Conservation (phyloP, 306 rosid species). For the Medicago ruthenica region DNA sequence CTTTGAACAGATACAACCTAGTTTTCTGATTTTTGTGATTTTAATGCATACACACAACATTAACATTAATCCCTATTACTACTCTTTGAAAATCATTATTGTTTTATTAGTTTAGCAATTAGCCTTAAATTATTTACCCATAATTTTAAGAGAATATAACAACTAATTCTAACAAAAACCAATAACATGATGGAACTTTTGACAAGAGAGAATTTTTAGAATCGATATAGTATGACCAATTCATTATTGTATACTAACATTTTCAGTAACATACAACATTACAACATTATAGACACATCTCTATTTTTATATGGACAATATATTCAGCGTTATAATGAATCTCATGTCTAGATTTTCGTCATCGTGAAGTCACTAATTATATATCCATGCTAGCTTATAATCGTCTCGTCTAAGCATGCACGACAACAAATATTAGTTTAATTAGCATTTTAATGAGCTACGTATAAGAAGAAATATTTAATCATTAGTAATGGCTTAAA, state of each 20-base stretch:
- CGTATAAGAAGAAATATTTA: constrained; percentile 26
- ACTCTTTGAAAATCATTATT: neutral
- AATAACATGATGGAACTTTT: constrained; percentile 40
- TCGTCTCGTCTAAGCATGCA: constrained; percentile 43
- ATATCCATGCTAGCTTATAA: constrained; percentile 18
- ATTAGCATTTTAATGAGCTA: constrained; percentile 34
- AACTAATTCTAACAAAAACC: neutral
- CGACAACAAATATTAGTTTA: constrained; percentile 22
- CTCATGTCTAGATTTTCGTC: constrained; percentile 38
- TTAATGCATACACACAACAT: too few relatives aligned
- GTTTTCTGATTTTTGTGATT: too few relatives aligned
- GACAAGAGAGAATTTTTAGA: constrained; percentile 1
- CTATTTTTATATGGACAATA: constrained; percentile 39
- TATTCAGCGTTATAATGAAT: constrained; percentile 42
- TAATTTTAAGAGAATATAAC: constrained; percentile 35
- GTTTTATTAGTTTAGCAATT: neutral
- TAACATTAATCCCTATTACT: too few relatives aligned
- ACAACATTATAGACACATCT: neutral
- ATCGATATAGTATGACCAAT: constrained; percentile 17
- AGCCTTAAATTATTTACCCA: constrained; percentile 9
- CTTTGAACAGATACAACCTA: too few relatives aligned
- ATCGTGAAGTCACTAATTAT: constrained; percentile 45
- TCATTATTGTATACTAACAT: constrained; percentile 6
- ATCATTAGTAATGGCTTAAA: constrained; percentile 51
- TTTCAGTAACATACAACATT: neutral